These are phyloP conservation scores for Magnusiomyces magnusii DNA, from an alignment of 1,139 yeast genomes.

Conservation along the genomic window DNA sequence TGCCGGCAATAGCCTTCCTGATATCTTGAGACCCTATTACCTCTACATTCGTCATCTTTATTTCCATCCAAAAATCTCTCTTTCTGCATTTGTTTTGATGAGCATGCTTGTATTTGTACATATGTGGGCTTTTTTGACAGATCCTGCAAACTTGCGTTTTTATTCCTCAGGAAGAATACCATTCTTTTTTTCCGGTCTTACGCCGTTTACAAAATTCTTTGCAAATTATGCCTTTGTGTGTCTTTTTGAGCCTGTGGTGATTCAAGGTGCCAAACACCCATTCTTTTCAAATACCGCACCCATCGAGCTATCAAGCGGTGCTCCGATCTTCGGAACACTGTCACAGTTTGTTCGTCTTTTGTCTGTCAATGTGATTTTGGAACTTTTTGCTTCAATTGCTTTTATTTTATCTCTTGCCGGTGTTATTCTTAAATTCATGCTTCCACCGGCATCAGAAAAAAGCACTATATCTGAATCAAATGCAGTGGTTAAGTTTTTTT, in stretches of 20 bases:
- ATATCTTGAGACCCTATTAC: constrained; percentile 5
- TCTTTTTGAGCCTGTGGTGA: constrained; percentile 15
- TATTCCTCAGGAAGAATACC: constrained; percentile 9
- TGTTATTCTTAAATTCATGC: constrained; percentile 32
- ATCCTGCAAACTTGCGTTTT: constrained; percentile 8
- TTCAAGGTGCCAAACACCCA: constrained; percentile 8
- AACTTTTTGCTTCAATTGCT: constrained; percentile 38
- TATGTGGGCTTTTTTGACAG: constrained; percentile 12
- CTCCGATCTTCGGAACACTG: constrained; percentile 10
- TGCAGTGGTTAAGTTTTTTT: constrained; percentile 29
- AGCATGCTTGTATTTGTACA: constrained; percentile 4
- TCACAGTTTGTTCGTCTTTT: constrained; percentile 12
- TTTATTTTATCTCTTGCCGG: constrained; percentile 38
- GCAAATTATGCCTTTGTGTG: constrained; percentile 6
- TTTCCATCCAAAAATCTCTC: constrained; percentile 13
- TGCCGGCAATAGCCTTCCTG: constrained; percentile 7
- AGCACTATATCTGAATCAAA: constrained; percentile 15
- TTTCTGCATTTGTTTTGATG: constrained; percentile 8
- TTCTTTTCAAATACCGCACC: background rate
- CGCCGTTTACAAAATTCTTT: constrained; percentile 4
- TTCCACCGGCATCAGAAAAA: constrained; percentile 20
- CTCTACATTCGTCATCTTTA: constrained; percentile 8
- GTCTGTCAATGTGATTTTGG: constrained; percentile 33
- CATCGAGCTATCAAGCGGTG: constrained; percentile 9
- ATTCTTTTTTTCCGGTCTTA: constrained; percentile 12